A percentile compares a stretch with the other conserved stretches of the same genome.
These are phyloP conservation scores for Aureobasidium sp. DNA, from an alignment of 2,329 filamentous ascomycete genomes.

Conservation along the genomic window DNA sequence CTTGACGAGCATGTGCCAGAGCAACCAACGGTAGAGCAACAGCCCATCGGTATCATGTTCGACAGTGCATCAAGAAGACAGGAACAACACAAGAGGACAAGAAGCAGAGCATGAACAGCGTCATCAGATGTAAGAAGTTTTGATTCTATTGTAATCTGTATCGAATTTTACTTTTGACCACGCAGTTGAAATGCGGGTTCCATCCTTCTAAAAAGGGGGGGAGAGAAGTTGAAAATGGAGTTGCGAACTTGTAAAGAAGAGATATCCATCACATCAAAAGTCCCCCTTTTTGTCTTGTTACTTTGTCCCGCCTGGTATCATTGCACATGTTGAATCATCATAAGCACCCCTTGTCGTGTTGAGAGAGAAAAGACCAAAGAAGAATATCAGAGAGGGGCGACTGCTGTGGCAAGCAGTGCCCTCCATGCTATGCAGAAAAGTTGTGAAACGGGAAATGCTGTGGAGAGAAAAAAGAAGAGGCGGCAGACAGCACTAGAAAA, in stretches of 20 bases:
- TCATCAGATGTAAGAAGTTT: background rate
- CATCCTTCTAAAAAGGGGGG: background rate
- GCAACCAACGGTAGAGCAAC: background rate
- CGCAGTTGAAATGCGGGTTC: slow-evolving; percentile 13
- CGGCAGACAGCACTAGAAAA: background rate
- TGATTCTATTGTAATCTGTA: background rate
- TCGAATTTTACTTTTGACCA: slow-evolving; percentile 7
- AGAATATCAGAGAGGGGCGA: background rate
- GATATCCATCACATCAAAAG: slow-evolving; percentile 28
- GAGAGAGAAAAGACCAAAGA: slow-evolving; percentile 15
- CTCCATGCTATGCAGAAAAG: slow-evolving; percentile 7
- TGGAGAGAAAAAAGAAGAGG: background rate
- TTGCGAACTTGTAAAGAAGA: background rate
- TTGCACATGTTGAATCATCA: slow-evolving; percentile 33
- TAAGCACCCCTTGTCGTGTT: slow-evolving; percentile 14
- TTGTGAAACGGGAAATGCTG: slow-evolving; percentile 14
- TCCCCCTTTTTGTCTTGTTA: slow-evolving; percentile 47
- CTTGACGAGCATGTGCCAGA: background rate
- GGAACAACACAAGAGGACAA: background rate
- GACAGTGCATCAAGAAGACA: background rate
- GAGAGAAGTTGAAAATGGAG: background rate
- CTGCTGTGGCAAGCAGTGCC: background rate
- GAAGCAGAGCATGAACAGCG: background rate
- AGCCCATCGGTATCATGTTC: background rate
- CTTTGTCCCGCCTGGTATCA: slow-evolving; percentile 44